phyloP scores from a whole-genome alignment of 2,329 filamentous ascomycete genomes.

The Epichloe sp. region DNA sequence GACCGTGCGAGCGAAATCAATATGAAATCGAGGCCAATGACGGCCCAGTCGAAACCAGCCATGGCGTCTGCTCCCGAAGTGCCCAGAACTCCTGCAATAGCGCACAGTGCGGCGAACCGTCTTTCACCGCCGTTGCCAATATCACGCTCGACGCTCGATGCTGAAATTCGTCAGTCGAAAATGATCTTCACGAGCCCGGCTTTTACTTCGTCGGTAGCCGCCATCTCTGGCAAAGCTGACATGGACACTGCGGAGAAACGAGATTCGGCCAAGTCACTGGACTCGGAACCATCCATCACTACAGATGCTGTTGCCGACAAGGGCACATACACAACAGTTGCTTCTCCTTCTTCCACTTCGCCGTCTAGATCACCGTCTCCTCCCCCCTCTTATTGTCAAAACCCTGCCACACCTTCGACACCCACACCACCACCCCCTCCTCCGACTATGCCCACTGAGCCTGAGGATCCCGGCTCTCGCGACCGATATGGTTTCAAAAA shows the following conservation, averaged over 20 bases:
- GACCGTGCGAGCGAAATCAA: conserved; percentile 3
- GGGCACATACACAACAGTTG: conserved; percentile 1
- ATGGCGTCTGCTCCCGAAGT: background rate
- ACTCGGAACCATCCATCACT: conserved; percentile 19
- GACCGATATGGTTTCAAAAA: conserved; percentile 93
- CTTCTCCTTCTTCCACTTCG: conserved; percentile 5
- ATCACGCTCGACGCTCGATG: conserved; percentile 19
- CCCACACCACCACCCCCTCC: conserved; percentile 4
- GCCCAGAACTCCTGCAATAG: background rate
- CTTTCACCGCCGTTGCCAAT: conserved; percentile 10
- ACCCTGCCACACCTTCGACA: background rate
- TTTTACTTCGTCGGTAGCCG: conserved; percentile 26
- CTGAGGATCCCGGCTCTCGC: conserved; percentile 40
- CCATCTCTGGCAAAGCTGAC: conserved; percentile 20
- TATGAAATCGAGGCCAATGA: conserved; percentile 3
- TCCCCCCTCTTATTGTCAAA: background rate
- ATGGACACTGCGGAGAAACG: conserved; percentile 25
- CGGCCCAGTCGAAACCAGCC: conserved; percentile 5
- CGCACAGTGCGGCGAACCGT: conserved; percentile 9
- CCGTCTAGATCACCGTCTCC: background rate
- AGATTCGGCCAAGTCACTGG: conserved; percentile 38
- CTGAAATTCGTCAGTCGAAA: conserved; percentile 26
- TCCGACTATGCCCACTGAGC: conserved; percentile 16
- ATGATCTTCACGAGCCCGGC: conserved; percentile 26
- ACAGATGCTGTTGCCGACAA: conserved; percentile 11